These are phyloP conservation scores for Xylaria scruposa DNA, from an alignment of 495 filamentous ascomycete genomes.

Conservation along the genomic window DNA sequence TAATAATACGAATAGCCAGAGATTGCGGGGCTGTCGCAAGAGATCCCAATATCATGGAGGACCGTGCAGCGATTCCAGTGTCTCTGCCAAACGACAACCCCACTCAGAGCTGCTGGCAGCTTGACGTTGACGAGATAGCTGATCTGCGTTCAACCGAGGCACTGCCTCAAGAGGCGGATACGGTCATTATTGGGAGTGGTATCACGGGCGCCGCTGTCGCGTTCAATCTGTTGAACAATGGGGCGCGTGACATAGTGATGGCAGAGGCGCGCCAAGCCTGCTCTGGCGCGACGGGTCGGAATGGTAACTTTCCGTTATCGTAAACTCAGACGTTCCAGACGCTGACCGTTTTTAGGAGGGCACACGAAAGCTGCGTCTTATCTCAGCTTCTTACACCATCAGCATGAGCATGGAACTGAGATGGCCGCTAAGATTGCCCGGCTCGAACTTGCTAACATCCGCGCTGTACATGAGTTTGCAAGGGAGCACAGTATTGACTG, in stretches of 20 bases:
- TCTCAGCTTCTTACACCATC: conserved; percentile 57
- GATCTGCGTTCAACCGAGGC: conserved; percentile 55
- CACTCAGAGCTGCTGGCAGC: conserved; percentile 75
- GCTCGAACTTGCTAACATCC: conserved; percentile 64
- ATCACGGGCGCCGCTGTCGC: conserved; percentile 70
- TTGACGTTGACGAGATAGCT: conserved; percentile 63
- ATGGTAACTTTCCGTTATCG: conserved; percentile 48
- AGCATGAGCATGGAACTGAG: conserved; percentile 42
- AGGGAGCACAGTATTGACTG: conserved; percentile 57
- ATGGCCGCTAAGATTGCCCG: conserved; percentile 61
- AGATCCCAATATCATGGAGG: conserved; percentile 44
- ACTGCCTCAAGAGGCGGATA: conserved; percentile 58
- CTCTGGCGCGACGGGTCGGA: conserved; percentile 66
- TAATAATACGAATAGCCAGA: not conserved
- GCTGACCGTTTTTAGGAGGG: conserved; percentile 49
- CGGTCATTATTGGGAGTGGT: conserved; percentile 72
- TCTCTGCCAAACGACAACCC: conserved; percentile 63
- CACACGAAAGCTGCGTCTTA: conserved; percentile 71
- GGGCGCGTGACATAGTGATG: conserved; percentile 52
- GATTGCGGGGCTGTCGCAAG: not conserved
- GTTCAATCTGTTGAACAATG: conserved; percentile 58
- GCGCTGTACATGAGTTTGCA: conserved; percentile 61
- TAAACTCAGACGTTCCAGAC: not conserved
- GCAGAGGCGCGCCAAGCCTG: conserved; percentile 64
- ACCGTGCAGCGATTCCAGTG: conserved; percentile 52